Evolutionary conservation across 192 early-diverging fungal species (phyloP), one percentile per base, ranked within the genome.

Genomic region (Neocallimastix lanati): DNA sequence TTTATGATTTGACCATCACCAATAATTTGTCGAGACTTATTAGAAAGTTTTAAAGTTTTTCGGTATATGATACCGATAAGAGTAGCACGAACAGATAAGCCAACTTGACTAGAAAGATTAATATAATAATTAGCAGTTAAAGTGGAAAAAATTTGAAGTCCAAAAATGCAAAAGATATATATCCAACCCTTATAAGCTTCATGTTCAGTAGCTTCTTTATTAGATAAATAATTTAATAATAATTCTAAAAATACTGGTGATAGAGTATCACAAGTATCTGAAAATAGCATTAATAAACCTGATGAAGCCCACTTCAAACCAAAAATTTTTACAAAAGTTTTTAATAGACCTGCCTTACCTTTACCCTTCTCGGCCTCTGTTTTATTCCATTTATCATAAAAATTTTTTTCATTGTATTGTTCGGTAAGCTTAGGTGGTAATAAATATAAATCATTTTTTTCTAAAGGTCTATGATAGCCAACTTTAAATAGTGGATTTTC

Each of bases 11-110:
- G 78, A 28, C 81, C 81, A n/a, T 40, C 77, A 28, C 79, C 83
- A 29, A 87, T 87, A 78, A 85, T 84, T 77, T 86, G 80, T 29
- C 81, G 35, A 16, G 88, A 84, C 77, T 85, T 86, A 76, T 84
- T 81, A 30, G 90, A 89, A n/a, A 91, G 87, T 18, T 85, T 81
- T 27, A 91, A 80, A 0, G 90, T 83, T 76, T 91, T 91, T 81
- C 90, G 85, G 37, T 89, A 91, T 28, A 91, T 80, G 67, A 87
- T 86, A 5, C 87, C 83, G 16, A 88, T 84, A 12, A 91, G 81
- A 0, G 88, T 85, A 0, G 88, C 82, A 18, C 85, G 82, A 28
- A 83, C 29, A n/a, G 83, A 78, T 77, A 88, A 82, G 78, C 88
- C 88, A 27, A 82, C 82, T 21, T 81, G 77, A 18, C 82, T 84